Evolutionary conservation across 495 filamentous ascomycete genomes (phyloP).

Genomic region (Neurospora africana): DNA sequence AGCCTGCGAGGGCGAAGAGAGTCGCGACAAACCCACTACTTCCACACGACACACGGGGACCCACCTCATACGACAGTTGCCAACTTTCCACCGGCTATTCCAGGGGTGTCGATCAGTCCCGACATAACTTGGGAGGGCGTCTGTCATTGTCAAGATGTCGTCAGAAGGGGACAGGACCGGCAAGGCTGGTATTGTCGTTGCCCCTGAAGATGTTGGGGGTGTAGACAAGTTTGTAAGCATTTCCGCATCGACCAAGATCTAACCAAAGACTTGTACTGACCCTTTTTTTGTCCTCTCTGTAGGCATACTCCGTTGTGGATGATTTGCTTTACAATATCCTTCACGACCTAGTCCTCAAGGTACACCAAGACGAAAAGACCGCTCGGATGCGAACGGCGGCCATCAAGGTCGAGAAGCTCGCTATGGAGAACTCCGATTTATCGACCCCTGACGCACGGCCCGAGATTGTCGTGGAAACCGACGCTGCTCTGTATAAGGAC

Average conservation of each 20-base stretch:
- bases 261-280: neutral
- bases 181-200: slow-evolving; percentile 39
- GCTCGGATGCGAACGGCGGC: slow-evolving; percentile 64
- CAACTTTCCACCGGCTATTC: neutral
- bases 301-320: slow-evolving; percentile 50
- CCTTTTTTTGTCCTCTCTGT: neutral
- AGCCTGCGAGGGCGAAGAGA: neutral
- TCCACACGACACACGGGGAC: neutral
- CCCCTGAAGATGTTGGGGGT: slow-evolving; percentile 27
- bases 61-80: neutral
- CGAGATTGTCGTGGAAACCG: slow-evolving; percentile 52
- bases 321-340: slow-evolving; percentile 64
- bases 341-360: slow-evolving; percentile 58
- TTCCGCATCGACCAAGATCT: neutral
- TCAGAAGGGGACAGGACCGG: slow-evolving; percentile 23
- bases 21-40: neutral
- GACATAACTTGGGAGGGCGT: neutral
- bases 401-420: slow-evolving; percentile 57
- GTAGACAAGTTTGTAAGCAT: slow-evolving; percentile 38
- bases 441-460: slow-evolving; percentile 31
- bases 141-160: slow-evolving; percentile 23
- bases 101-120: neutral
- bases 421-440: slow-evolving; percentile 41
- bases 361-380: slow-evolving; percentile 64
- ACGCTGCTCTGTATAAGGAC: slow-evolving; percentile 61